Evolutionary conservation across 164 flowering plant genomes (phyloP).

Genomic region (Taxillus chinensis): DNA sequence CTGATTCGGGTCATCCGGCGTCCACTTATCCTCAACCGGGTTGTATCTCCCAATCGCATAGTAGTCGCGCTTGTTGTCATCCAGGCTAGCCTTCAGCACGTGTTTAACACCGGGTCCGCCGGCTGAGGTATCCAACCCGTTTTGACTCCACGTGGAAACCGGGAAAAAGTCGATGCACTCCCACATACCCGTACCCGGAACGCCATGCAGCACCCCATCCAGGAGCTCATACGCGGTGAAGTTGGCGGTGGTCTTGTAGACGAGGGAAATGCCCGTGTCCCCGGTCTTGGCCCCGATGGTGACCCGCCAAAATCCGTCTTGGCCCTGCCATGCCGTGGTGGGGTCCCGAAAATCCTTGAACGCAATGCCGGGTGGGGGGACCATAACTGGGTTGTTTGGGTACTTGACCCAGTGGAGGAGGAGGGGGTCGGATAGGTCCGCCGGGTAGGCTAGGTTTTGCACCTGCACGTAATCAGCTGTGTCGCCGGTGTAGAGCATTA

Average conservation of each 20-base stretch:
- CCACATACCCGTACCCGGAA: conserved; percentile 61
- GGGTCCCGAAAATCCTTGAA: conserved; percentile 42
- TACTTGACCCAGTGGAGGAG: conserved; percentile 49
- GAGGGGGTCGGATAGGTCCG: conserved; percentile 47
- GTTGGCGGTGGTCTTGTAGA: conserved; percentile 33
- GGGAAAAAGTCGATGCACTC: conserved; percentile 59
- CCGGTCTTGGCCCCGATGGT: conserved; percentile 33
- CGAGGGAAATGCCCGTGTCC: conserved; percentile 28
- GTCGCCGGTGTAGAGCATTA: conserved; percentile 57
- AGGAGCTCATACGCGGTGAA: conserved; percentile 23
- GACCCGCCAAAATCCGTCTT: conserved; percentile 41
- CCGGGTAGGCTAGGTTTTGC: conserved; percentile 51
- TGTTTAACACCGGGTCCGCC: conserved; percentile 41
- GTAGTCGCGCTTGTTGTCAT: conserved; percentile 31
- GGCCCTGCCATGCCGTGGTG: conserved; percentile 41
- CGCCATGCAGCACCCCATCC: conserved; percentile 28
- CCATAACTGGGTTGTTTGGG: conserved; percentile 36
- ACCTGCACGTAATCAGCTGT: conserved; percentile 38
- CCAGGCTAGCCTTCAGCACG: conserved; percentile 46
- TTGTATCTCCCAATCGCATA: conserved; percentile 44
- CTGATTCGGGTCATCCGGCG: conserved; percentile 36
- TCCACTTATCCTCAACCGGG: conserved; percentile 24
- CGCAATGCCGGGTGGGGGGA: conserved; percentile 33
- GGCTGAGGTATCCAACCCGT: conserved; percentile 40
- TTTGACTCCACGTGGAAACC: conserved; percentile 18